A percentile compares a stretch with the other conserved stretches of the same genome.
Conservation (phyloP, 495 filamentous ascomycete genomes). For the Patellaria atrata region DNA sequence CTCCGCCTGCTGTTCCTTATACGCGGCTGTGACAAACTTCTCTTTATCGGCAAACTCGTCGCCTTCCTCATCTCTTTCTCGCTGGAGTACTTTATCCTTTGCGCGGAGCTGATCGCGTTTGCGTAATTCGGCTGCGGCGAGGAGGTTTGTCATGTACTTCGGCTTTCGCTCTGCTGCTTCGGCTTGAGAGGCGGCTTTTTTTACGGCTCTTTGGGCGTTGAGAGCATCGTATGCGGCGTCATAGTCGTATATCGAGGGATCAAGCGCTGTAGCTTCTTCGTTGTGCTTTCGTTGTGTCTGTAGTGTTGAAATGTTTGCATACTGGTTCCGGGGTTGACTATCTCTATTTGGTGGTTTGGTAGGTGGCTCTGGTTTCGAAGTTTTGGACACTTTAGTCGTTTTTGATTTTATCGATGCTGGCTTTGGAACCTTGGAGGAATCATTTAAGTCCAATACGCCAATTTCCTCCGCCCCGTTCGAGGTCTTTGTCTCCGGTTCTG, state of each 20-base stretch:
- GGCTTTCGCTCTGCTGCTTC: conserved; percentile 43
- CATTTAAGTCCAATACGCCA: conserved; percentile 23
- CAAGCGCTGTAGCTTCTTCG: conserved; percentile 41
- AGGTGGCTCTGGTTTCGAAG: conserved; percentile 9
- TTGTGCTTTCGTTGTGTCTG: conserved; percentile 40
- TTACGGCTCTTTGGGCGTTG: conserved; percentile 18
- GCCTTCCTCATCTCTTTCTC: conserved; percentile 83
- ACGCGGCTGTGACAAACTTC: conserved; percentile 91
- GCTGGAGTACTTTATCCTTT: conserved; percentile 70
- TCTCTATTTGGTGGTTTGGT: conserved; percentile 16
- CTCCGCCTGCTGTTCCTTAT: conserved; percentile 86
- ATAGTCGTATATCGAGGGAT: conserved; percentile 64
- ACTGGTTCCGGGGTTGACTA: conserved; percentile 24
- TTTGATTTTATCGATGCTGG: conserved; percentile 1
- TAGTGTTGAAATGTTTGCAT: conserved; percentile 41
- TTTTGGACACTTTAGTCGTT: conserved; percentile 14
- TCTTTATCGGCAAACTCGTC: conserved; percentile 93
- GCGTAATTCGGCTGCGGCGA: conserved; percentile 68
- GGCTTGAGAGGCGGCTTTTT: conserved; percentile 22
- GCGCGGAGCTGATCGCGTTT: conserved; percentile 83
- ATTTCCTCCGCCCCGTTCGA: conserved; percentile 17
- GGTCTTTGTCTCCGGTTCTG: conserved; percentile 19
- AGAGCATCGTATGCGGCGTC: conserved; percentile 55
- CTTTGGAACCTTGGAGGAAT: conserved; percentile 7
- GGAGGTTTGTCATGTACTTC: conserved; percentile 69